A percentile compares a stretch with the other conserved stretches of the same genome.
Evolutionary conservation across 768 basidiomycete genomes (phyloP).

Genomic region (Kwoniella dendrophila): DNA sequence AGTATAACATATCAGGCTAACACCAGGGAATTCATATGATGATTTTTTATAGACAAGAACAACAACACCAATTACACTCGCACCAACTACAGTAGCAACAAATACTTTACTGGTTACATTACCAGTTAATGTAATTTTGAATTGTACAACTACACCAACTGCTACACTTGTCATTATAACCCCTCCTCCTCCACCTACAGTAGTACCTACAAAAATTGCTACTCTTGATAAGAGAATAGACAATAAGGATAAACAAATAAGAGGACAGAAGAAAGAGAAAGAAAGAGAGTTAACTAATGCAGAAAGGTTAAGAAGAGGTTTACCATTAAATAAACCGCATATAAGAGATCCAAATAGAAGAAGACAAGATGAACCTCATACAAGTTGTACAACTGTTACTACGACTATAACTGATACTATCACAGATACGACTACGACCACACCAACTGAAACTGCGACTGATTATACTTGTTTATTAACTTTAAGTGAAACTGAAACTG

Average conservation of each 20-base stretch:
- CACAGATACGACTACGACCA: not conserved
- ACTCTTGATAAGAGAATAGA: not conserved
- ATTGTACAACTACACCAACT: no score
- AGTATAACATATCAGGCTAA: no score
- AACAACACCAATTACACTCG: no score
- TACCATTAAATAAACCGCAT: conserved; percentile 19
- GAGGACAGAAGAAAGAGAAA: not conserved
- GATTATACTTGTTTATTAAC: not conserved
- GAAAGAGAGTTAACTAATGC: conserved; percentile 18
- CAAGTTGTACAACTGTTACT: not conserved
- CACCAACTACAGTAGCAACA: no score
- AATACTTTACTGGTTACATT: no score
- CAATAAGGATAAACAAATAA: not conserved
- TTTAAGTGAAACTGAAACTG: not conserved
- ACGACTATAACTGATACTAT: not conserved
- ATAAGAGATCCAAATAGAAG: not conserved
- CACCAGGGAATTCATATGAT: no score
- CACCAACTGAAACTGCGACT: not conserved
- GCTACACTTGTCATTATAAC: no score
- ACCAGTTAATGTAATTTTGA: no score
- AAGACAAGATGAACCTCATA: not conserved
- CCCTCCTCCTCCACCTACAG: not conserved
- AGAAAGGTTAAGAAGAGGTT: conserved; percentile 22
- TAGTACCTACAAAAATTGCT: not conserved
- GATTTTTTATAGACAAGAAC: no score